Conservation (phyloP, 2,329 filamentous ascomycete genomes). For the Alternaria sp. region DNA sequence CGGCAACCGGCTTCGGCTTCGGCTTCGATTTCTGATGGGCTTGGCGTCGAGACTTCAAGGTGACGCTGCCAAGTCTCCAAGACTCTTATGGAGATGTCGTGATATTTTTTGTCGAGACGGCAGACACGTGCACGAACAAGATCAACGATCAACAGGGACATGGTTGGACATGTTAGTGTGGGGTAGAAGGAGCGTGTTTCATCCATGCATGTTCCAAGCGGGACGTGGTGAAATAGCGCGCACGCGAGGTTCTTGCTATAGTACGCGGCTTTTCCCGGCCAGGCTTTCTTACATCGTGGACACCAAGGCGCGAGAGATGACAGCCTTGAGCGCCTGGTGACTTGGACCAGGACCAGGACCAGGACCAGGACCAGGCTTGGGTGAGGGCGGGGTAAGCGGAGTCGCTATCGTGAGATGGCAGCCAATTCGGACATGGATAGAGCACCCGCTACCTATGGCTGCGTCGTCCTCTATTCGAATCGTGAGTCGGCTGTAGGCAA, state of each 20-base stretch:
- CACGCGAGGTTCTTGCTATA: neutral
- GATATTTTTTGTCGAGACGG: neutral
- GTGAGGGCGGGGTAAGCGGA: conserved; percentile 14
- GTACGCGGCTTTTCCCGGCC: neutral
- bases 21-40: neutral
- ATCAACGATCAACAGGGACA: conserved; percentile 1
- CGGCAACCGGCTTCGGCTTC: neutral
- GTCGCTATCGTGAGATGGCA: conserved; percentile 5
- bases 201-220: neutral
- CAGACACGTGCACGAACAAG: neutral
- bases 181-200: conserved; percentile 3
- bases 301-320: neutral
- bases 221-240: neutral
- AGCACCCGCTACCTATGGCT: neutral
- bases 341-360: conserved; percentile 5
- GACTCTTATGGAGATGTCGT: neutral
- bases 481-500: neutral
- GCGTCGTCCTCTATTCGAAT: neutral
- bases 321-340: conserved; percentile 1
- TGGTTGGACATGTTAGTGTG: conserved; percentile 1
- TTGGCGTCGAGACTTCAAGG: neutral
- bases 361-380: conserved; percentile 3
- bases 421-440: neutral
- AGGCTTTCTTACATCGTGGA: neutral
- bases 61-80: neutral